Base-by-base conservation (phyloP, 371 early-diverging fungal genomes). In the Mitosporidium daphniae region DNA sequence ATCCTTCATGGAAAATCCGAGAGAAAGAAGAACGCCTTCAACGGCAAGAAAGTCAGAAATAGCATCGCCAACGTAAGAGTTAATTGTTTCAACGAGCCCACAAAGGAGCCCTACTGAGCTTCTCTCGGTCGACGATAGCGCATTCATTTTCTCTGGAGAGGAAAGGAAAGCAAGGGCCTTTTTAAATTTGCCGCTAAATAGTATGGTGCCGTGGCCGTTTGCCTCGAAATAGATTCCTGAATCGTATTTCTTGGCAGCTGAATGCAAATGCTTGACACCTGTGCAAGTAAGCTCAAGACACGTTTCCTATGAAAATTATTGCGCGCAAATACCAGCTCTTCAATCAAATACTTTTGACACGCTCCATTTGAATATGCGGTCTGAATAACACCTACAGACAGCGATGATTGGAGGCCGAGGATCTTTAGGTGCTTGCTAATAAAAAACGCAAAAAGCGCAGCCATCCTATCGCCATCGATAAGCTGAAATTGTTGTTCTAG, bases 201-300 rank as follows among this genome's bases (percentile, higher is more conserved):
- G 57, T 16, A 91, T 71, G 10, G 94, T 89, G 25, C 99, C 99
- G 44, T 98, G 99, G 26, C 99, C 99, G 35, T 95, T 95, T 18
- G 93, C 91, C 47, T 98, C 99, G 63, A 94, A 95, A 55, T 93
- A 98, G 21, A 93, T 78, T 37, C 97, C 93, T 31, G 94, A 62
- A 45, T 78, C 84, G 47, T 69, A 94, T 33, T 70, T 61, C 38
- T 68, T 60, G 20, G 94, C 94, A 41, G 75, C 78, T 41, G 75
- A 82, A 35, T 91, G 86, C 41, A 95, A 57, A 50, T 98, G 77
- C 58, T 98, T 98, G 31, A 98, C 94, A 34, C 99, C 99, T 12
- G 95, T 95, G 18, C 67, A 55, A 1, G 75, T 78, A 40, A 69
- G 80, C 7, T 68, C 65, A 8, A 78, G 77, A 15, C 24, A 34